Evolutionary conservation across 441 rosid genomes (phyloP).

Genomic region (Pelargonium fulgidum): DNA sequence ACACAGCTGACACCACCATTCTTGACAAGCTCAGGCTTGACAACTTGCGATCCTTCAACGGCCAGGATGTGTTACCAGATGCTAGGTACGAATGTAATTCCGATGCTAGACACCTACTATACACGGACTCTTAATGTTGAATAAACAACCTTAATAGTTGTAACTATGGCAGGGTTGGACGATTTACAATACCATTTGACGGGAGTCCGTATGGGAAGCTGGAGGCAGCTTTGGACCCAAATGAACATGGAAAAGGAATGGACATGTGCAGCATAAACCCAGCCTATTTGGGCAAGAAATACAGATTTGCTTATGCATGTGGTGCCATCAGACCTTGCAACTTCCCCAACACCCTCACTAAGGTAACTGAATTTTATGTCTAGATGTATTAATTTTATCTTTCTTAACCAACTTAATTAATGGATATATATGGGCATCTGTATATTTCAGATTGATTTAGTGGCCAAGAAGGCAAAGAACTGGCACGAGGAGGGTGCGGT

Average conservation of each 20-base stretch:
- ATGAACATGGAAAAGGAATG: constrained; percentile 6
- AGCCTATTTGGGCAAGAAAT: constrained; percentile 51
- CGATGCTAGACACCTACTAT: no score
- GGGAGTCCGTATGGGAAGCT: constrained; percentile 67
- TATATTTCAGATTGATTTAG: constrained; percentile 55
- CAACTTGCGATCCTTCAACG: constrained; percentile 55
- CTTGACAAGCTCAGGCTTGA: constrained; percentile 68
- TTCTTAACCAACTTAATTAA: no score
- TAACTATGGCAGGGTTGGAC: constrained; percentile 51
- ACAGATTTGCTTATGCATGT: constrained; percentile 84
- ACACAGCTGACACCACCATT: constrained; percentile 67
- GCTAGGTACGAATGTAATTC: constrained; percentile 44
- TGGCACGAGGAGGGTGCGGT: constrained; percentile 76
- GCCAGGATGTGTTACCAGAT: constrained; percentile 65
- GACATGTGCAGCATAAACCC: constrained; percentile 72
- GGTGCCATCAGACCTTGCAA: constrained; percentile 91
- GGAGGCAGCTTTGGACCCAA: constrained; percentile 76
- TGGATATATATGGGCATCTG: no score
- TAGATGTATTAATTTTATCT: neutral
- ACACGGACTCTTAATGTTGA: no score
- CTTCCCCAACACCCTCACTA: constrained; percentile 90
- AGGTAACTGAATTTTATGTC: constrained; percentile 34
- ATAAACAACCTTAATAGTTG: no score
- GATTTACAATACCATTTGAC: constrained; percentile 75
- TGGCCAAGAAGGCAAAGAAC: constrained; percentile 65